A percentile compares a stretch with the other conserved stretches of the same genome.
These are phyloP conservation scores for Eremochloa ophiuroides DNA, from an alignment of 176 grass and related monocot species.

Conservation along the genomic window DNA sequence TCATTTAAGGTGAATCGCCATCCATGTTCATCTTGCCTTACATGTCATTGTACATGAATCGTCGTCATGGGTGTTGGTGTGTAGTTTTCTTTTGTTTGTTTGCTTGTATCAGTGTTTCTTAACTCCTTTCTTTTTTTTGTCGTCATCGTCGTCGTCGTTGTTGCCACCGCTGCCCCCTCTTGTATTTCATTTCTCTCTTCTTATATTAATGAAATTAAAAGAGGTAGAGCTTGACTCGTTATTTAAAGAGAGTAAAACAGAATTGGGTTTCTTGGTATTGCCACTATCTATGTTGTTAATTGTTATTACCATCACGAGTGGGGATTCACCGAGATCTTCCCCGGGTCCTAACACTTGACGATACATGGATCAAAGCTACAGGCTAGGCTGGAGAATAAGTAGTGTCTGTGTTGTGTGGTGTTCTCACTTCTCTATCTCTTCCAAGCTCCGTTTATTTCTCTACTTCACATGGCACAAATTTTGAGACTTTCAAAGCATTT, in stretches of 20 bases:
- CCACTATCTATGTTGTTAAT: not conserved
- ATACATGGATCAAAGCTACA: too few relatives aligned
- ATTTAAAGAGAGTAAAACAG: not conserved
- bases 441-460: too few relatives aligned
- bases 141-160: too few relatives aligned
- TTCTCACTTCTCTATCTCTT: too few relatives aligned
- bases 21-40: not conserved
- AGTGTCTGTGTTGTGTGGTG: too few relatives aligned
- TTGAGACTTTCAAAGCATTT: too few relatives aligned
- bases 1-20: too few relatives aligned
- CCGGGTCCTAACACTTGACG: not conserved
- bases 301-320: not conserved
- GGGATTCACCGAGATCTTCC: not conserved
- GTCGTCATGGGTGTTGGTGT: not conserved
- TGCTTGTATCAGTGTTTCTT: not conserved
- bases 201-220: not conserved
- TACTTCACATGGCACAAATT: too few relatives aligned
- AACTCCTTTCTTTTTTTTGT: not conserved
- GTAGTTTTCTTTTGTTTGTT: not conserved
- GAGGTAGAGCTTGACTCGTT: not conserved
- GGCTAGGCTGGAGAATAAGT: not conserved
- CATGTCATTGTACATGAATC: not conserved
- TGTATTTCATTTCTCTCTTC: not conserved
- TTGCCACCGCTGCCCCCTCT: too few relatives aligned
- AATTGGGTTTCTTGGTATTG: not conserved